Percentiles rank a stretch among this genome's conserved stretches.
These are phyloP conservation scores for Boletus tomentosulus DNA, from an alignment of 768 basidiomycete genomes.

Conservation along the genomic window DNA sequence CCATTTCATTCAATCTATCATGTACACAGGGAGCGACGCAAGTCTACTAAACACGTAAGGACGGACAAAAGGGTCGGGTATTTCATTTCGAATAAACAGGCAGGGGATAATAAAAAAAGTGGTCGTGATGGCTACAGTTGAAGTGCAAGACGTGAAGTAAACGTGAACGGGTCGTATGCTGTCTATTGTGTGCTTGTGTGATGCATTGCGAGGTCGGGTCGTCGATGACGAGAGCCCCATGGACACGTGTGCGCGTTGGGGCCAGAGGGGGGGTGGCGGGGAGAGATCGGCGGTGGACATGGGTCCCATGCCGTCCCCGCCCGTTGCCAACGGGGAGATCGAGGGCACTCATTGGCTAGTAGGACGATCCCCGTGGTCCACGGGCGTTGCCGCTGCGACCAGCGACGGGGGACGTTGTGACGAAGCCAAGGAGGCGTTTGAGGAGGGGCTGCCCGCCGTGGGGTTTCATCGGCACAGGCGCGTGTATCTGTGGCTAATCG, in stretches of 20 bases:
- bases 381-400: conserved; percentile 24
- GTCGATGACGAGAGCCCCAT: not conserved
- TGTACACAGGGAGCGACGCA: not conserved
- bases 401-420: conserved; percentile 20
- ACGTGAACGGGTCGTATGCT: not conserved
- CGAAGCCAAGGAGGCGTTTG: conserved; percentile 29
- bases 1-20: not conserved
- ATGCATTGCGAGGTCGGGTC: not conserved
- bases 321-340: not conserved
- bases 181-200: not conserved
- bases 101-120: not conserved
- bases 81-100: not conserved
- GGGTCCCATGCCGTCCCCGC: not conserved
- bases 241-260: not conserved
- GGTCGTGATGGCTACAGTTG: not conserved
- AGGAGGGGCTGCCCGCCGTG: conserved; percentile 27
- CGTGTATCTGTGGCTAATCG: conserved; percentile 24
- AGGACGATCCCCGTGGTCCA: conserved; percentile 22
- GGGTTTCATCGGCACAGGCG: conserved; percentile 27
- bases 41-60: not conserved
- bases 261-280: not conserved
- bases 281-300: not conserved
- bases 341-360: conserved; percentile 14
- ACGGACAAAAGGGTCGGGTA: conserved; percentile 2
- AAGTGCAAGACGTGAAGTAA: not conserved